phyloP scores from a whole-genome alignment of 192 early-diverging fungal species.

The Coemansia reversa region DNA sequence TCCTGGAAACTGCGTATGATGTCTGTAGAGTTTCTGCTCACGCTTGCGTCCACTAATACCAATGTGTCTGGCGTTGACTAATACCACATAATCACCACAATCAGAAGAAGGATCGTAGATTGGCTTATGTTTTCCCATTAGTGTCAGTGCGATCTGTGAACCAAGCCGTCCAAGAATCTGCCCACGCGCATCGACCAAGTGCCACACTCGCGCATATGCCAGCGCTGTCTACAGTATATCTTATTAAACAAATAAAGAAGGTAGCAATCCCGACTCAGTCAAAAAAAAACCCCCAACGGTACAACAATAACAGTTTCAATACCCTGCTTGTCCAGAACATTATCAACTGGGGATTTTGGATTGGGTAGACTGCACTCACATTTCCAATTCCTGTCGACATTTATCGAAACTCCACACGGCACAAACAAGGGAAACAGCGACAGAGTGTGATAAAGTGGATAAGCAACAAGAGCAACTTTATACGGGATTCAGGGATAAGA shows the following conservation, averaged over 20 bases:
- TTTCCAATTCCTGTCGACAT: slow-evolving; percentile 56
- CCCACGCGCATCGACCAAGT: slow-evolving; percentile 84
- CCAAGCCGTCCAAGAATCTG: slow-evolving; percentile 86
- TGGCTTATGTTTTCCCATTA: slow-evolving; percentile 97
- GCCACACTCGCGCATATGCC: slow-evolving; percentile 88
- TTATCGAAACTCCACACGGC: background rate
- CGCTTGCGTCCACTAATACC: slow-evolving; percentile 80
- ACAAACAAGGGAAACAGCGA: background rate
- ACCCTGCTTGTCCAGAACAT: background rate
- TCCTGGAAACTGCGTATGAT: slow-evolving; percentile 85
- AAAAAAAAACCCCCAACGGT: background rate
- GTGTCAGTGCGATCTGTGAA: slow-evolving; percentile 79
- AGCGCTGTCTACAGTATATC: slow-evolving; percentile 63
- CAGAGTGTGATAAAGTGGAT: background rate
- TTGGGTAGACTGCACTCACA: slow-evolving; percentile 18
- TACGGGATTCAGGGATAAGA: background rate
- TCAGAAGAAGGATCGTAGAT: slow-evolving; percentile 87
- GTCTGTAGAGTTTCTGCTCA: slow-evolving; percentile 81
- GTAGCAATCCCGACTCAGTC: background rate
- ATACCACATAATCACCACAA: slow-evolving; percentile 95
- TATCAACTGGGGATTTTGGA: background rate
- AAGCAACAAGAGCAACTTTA: background rate
- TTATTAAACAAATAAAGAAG: background rate
- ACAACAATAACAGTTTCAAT: too few relatives aligned
- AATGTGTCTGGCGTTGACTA: slow-evolving; percentile 85